Percentiles rank a stretch among this genome's conserved stretches.
phyloP scores from a whole-genome alignment of 805 yeast genomes.

The Candida ovalis region DNA sequence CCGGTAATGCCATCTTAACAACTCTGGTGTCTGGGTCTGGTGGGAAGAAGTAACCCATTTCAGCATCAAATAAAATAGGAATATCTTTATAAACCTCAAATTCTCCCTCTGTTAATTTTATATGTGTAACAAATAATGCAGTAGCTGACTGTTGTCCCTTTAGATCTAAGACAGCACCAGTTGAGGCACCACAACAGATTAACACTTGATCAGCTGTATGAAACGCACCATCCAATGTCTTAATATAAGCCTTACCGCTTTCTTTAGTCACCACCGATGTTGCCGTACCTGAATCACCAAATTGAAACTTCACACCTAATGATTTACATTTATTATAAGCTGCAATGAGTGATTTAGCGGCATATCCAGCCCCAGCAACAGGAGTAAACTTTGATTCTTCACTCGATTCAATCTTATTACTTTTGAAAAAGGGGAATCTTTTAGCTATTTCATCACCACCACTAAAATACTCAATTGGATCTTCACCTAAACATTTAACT shows the following conservation, averaged over 20 bases:
- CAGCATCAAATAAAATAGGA: conserved; percentile 43
- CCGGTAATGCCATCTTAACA: conserved; percentile 38
- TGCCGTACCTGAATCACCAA: conserved; percentile 32
- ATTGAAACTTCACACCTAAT: conserved; percentile 34
- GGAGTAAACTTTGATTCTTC: conserved; percentile 32
- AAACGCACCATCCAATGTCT: conserved; percentile 25
- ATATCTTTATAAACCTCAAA: conserved; percentile 34
- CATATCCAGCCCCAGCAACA: conserved; percentile 40
- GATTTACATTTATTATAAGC: conserved; percentile 28
- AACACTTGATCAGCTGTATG: conserved; percentile 35
- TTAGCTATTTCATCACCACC: conserved; percentile 32
- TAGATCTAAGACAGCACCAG: conserved; percentile 34
- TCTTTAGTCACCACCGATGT: conserved; percentile 8
- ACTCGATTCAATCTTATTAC: conserved; percentile 12
- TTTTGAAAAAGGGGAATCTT: conserved; percentile 16
- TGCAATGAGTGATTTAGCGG: conserved; percentile 35
- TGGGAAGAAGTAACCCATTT: conserved; percentile 46
- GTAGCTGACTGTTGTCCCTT: conserved; percentile 34
- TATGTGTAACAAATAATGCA: conserved; percentile 38
- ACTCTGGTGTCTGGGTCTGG: conserved; percentile 39
- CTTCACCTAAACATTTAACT: conserved; percentile 28
- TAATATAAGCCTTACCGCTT: conserved; percentile 18
- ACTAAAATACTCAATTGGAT: conserved; percentile 23
- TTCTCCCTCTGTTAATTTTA: conserved; percentile 35
- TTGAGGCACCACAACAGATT: conserved; percentile 38